Evolutionary conservation across 2,329 filamentous ascomycete genomes (phyloP).

Genomic region (Colletotrichum agaves): DNA sequence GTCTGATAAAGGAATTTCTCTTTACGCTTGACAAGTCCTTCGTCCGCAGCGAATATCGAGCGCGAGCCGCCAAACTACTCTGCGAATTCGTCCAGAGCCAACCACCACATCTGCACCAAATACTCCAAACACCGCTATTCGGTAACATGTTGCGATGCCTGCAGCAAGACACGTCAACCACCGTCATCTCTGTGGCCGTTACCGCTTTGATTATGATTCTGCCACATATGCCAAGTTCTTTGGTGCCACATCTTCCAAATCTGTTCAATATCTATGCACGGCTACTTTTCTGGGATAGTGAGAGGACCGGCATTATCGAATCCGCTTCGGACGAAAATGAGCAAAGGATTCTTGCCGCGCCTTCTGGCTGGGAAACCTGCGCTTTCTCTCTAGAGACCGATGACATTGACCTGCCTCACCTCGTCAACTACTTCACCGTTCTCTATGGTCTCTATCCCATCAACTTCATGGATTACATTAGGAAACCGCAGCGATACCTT

Average conservation of each 20-base stretch:
- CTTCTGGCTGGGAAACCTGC: slow-evolving; percentile 71
- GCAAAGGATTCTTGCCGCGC: slow-evolving; percentile 43
- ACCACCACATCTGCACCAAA: slow-evolving; percentile 81
- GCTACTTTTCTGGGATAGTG: slow-evolving; percentile 80
- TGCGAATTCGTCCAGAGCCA: slow-evolving; percentile 79
- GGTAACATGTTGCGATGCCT: slow-evolving; percentile 78
- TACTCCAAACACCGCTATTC: slow-evolving; percentile 78
- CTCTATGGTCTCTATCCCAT: slow-evolving; percentile 86
- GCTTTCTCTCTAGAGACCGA: slow-evolving; percentile 70
- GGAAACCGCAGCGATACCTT: slow-evolving; percentile 82
- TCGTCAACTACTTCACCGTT: slow-evolving; percentile 82
- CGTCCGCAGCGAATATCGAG: slow-evolving; percentile 70
- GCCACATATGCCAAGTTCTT: slow-evolving; percentile 80
- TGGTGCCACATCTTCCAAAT: slow-evolving; percentile 75
- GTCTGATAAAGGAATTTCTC: slow-evolving; percentile 69
- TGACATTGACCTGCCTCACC: slow-evolving; percentile 71
- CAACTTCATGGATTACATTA: slow-evolving; percentile 87
- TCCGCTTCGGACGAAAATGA: slow-evolving; percentile 53
- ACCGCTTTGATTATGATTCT: slow-evolving; percentile 84
- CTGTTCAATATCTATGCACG: slow-evolving; percentile 86
- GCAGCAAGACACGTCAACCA: slow-evolving; percentile 81
- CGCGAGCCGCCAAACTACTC: slow-evolving; percentile 73
- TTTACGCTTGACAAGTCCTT: slow-evolving; percentile 73
- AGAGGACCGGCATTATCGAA: slow-evolving; percentile 54
- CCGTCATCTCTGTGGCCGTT: slow-evolving; percentile 78